Evolutionary conservation across 2,329 filamentous ascomycete genomes (phyloP).

Genomic region (Emmonsiellopsis sp.): DNA sequence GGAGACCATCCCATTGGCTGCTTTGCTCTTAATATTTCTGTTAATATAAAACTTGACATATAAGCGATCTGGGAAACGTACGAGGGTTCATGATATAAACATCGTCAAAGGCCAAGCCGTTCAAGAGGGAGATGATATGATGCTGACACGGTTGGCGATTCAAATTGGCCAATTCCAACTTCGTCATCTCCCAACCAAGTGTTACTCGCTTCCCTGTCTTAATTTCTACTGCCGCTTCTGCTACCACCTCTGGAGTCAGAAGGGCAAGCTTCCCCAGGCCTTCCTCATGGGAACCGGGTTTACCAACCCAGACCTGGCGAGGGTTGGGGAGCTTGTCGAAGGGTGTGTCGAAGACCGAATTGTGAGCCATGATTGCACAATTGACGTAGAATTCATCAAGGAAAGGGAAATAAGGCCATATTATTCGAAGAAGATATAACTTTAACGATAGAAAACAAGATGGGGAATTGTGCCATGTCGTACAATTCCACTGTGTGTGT

Average conservation of each 20-base stretch:
- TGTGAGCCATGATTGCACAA: background rate
- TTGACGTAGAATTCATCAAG: too few relatives aligned
- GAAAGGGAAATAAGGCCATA: background rate
- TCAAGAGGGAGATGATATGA: slow-evolving; percentile 41
- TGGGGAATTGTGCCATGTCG: too few relatives aligned
- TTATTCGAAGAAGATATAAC: too few relatives aligned
- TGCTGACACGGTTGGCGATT: slow-evolving; percentile 44
- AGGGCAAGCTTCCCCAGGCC: slow-evolving; percentile 44
- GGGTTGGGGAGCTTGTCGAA: slow-evolving; percentile 42
- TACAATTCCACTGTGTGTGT: too few relatives aligned
- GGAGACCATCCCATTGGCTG: slow-evolving; percentile 45
- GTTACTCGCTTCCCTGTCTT: slow-evolving; percentile 43
- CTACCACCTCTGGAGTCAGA: slow-evolving; percentile 45
- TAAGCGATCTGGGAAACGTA: slow-evolving; percentile 15
- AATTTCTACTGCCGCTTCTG: slow-evolving; percentile 44
- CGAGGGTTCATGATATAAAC: slow-evolving; percentile 44
- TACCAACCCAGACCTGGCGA: slow-evolving; percentile 40
- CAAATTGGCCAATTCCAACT: slow-evolving; percentile 48
- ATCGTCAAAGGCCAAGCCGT: slow-evolving; percentile 42
- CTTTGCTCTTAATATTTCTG: slow-evolving; percentile 31
- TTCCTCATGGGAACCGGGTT: slow-evolving; percentile 41
- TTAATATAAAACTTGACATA: slow-evolving; percentile 7
- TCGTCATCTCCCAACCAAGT: slow-evolving; percentile 48
- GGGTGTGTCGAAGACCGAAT: slow-evolving; percentile 21
- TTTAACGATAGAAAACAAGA: too few relatives aligned